phyloP scores from a whole-genome alignment of 768 basidiomycete genomes.

The Phlebiopsis gigantea region DNA sequence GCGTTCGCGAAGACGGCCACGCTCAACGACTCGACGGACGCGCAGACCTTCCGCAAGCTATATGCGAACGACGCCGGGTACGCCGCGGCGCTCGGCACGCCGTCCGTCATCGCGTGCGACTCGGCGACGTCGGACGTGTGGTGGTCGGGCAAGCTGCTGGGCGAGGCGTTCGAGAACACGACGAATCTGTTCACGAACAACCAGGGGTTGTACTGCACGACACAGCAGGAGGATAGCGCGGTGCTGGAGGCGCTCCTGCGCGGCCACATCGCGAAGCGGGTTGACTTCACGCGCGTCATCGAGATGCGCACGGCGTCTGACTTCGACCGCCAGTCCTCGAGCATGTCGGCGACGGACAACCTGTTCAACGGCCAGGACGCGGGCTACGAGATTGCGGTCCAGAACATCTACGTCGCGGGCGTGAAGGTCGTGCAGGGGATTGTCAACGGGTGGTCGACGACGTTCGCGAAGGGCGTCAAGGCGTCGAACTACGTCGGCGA shows the following conservation, averaged over 20 bases:
- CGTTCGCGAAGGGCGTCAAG: constrained; percentile 28
- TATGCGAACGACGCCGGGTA: constrained; percentile 23
- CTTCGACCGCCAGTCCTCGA: constrained; percentile 26
- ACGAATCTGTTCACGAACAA: constrained; percentile 30
- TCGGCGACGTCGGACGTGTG: constrained; percentile 33
- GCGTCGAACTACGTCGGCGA: constrained; percentile 27
- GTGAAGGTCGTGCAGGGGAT: constrained; percentile 33
- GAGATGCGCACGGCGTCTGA: constrained; percentile 34
- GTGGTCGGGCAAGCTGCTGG: constrained; percentile 32
- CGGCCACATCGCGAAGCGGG: constrained; percentile 24
- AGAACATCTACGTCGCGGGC: constrained; percentile 34
- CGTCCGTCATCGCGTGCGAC: constrained; percentile 31
- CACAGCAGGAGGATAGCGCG: constrained; percentile 38
- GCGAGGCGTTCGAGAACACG: constrained; percentile 33
- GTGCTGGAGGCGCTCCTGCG: constrained; percentile 33
- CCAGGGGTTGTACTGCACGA: constrained; percentile 27
- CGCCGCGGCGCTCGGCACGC: constrained; percentile 28
- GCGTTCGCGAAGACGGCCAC: constrained; percentile 24
- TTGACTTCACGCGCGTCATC: constrained; percentile 34
- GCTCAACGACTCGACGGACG: constrained; percentile 29
- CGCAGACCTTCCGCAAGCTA: constrained; percentile 26
- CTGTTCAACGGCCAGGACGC: constrained; percentile 25
- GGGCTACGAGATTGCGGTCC: constrained; percentile 29
- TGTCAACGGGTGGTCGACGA: constrained; percentile 27
- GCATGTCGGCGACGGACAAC: constrained; percentile 21